Evolutionary conservation across 306 rosid genomes (phyloP), one percentile per base, ranked within the genome.

Genomic region (Ziziphus jujuba): DNA sequence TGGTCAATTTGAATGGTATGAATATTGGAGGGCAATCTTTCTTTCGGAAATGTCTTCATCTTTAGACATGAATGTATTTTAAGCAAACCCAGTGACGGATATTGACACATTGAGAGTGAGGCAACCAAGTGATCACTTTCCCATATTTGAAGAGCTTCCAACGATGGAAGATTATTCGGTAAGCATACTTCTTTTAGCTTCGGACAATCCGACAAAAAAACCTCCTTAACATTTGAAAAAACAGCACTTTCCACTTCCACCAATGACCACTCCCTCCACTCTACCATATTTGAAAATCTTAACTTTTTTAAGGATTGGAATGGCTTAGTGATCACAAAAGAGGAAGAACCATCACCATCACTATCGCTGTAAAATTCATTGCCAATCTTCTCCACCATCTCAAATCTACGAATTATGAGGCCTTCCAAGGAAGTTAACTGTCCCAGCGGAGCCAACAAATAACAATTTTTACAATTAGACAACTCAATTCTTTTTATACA

Each of bases 1-100:
- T n/a, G 0, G 4, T 1, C 3, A 0, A 0, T 0, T 59, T n/a
- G n/a, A n/a, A 0, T 0, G 0, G 0, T 14, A 72, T 35, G n/a
- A 0, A 0, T 45, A 14, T 4, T 28, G 33, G 33, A 44, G 50
- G 79, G 19, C 53, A 70, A 8, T 71, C 65, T 15, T n/a, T n/a
- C n/a, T n/a, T n/a, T n/a, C n/a, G 68, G 61, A 2, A 57, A 57
- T 16, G 22, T 61, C 44, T 57, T 34, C 70, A 61, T 73, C 15
- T 7, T 4, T 19, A 19, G 5, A 3, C 2, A 67, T 1, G 0
- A 50, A 0, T 49, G 9, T 57, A 61, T 23, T 14, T 51, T 3
- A 71, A 35, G 40, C 7, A n/a, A n/a, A 51, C 8, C 2, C 11
- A 10, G 44, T 38, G 44, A 38, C 7, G 44, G 44, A 38, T 7